A percentile compares a stretch with the other conserved stretches of the same genome.
These are phyloP conservation scores for Geosmithia flava DNA, from an alignment of 2,329 filamentous ascomycete species.

Conservation along the genomic window DNA sequence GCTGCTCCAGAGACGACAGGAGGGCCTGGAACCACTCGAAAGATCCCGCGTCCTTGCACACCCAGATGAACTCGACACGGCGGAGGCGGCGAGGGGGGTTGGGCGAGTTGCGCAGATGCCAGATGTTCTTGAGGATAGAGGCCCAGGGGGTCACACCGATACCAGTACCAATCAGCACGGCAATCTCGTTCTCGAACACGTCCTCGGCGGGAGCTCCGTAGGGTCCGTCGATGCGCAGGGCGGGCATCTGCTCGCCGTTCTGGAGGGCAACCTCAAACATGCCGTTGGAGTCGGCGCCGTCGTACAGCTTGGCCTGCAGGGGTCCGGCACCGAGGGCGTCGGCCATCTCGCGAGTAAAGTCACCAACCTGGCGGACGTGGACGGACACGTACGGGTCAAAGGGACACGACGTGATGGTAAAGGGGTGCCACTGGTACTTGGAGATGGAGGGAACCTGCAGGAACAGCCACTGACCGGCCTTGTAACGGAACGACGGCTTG, in stretches of 20 bases:
- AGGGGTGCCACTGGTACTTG: slow-evolving; percentile 91
- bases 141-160: slow-evolving; percentile 85
- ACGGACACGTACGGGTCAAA: slow-evolving; percentile 91
- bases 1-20: slow-evolving; percentile 77
- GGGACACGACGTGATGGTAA: slow-evolving; percentile 97
- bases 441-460: slow-evolving; percentile 85
- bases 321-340: slow-evolving; percentile 86
- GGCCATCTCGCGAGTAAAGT: slow-evolving; percentile 90
- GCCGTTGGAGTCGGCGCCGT: slow-evolving; percentile 70
- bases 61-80: slow-evolving; percentile 97
- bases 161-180: slow-evolving; percentile 73
- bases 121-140: slow-evolving; percentile 90
- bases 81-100: slow-evolving; percentile 83
- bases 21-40: slow-evolving; percentile 99
- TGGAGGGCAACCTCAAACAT: slow-evolving; percentile 97
- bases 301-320: slow-evolving; percentile 80
- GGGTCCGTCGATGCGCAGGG: slow-evolving; percentile 81
- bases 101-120: slow-evolving; percentile 82
- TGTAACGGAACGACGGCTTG: slow-evolving; percentile 96
- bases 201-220: slow-evolving; percentile 97
- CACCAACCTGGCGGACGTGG: slow-evolving; percentile 90
- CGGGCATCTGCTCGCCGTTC: slow-evolving; percentile 87
- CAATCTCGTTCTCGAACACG: slow-evolving; percentile 87
- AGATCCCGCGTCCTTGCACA: slow-evolving; percentile 87
- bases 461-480: slow-evolving; percentile 97